A percentile compares a stretch with the other conserved stretches of the same genome.
These are phyloP conservation scores for Jackrogersella multiformis DNA, from an alignment of 495 filamentous ascomycete genomes.

Conservation along the genomic window DNA sequence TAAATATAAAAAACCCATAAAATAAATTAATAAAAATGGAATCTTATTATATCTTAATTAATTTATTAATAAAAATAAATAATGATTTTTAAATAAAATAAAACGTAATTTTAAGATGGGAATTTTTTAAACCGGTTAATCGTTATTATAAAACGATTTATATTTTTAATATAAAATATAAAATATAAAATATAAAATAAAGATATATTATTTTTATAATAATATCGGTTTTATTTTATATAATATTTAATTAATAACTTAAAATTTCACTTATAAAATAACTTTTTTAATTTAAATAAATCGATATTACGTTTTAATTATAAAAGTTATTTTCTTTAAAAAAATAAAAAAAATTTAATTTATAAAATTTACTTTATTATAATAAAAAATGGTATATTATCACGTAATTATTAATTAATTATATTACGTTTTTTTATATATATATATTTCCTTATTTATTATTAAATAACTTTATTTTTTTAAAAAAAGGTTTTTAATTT, in stretches of 20 bases:
- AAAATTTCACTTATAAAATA: neutral
- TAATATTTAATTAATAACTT: neutral
- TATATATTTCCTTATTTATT: neutral
- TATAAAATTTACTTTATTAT: neutral
- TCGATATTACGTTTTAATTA: neutral
- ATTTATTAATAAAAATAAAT: conserved; percentile 1
- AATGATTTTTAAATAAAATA: neutral
- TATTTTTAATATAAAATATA: neutral
- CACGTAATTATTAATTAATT: neutral
- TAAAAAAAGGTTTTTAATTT: conserved; percentile 1
- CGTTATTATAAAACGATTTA: conserved; percentile 2
- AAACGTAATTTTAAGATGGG: neutral
- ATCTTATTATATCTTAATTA: no score
- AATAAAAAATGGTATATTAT: neutral
- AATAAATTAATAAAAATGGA: no score
- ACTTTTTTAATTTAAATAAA: conserved; percentile 1
- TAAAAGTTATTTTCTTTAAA: neutral
- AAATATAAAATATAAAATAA: neutral
- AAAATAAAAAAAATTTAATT: neutral
- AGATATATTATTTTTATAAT: neutral
- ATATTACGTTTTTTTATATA: neutral
- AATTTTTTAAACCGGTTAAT: neutral
- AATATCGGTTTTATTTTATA: neutral
- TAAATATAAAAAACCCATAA: no score
- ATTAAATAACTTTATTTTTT: neutral